Percentiles rank a stretch among this genome's conserved stretches.
These are phyloP conservation scores for Daldinia sp. DNA, from an alignment of 2,329 filamentous ascomycete genomes.

Conservation along the genomic window DNA sequence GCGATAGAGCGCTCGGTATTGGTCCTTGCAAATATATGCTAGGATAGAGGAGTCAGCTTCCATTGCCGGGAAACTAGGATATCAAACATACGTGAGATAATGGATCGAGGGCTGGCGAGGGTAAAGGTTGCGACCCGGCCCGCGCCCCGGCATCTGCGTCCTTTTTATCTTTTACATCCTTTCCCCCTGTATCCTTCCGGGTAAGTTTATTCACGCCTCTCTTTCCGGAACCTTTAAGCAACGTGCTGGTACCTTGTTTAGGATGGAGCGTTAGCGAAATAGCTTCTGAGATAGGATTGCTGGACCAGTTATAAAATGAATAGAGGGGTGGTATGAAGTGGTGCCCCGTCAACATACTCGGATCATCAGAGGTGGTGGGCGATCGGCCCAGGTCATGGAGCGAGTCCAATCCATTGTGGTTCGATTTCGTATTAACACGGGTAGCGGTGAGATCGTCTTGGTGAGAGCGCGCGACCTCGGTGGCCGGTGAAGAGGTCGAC, in stretches of 20 bases:
- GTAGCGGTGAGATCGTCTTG: slow-evolving; percentile 29
- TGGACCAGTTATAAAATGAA: slow-evolving; percentile 11
- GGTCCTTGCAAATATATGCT: slow-evolving; percentile 62
- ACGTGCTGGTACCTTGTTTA: slow-evolving; percentile 44
- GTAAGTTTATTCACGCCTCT: slow-evolving; percentile 45
- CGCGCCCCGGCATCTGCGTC: slow-evolving; percentile 41
- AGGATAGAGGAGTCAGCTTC: slow-evolving; percentile 29
- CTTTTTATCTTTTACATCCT: slow-evolving; percentile 47
- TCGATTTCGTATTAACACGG: slow-evolving; percentile 22
- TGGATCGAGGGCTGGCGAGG: slow-evolving; percentile 69
- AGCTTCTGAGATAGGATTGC: neutral
- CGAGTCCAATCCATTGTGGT: slow-evolving; percentile 29
- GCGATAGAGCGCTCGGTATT: slow-evolving; percentile 52
- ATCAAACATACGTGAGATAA: slow-evolving; percentile 70
- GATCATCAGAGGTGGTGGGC: slow-evolving; percentile 39
- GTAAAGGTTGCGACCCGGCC: slow-evolving; percentile 36
- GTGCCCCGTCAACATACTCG: slow-evolving; percentile 26
- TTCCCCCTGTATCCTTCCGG: slow-evolving; percentile 45
- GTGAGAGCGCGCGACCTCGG: slow-evolving; percentile 42
- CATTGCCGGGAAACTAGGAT: slow-evolving; percentile 16
- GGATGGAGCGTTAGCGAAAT: slow-evolving; percentile 16
- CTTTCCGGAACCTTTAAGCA: slow-evolving; percentile 39
- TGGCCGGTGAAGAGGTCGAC: slow-evolving; percentile 46
- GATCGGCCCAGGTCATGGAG: slow-evolving; percentile 29
- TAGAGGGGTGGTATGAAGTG: slow-evolving; percentile 7